Evolutionary conservation across 1,284 basidiomycete genomes (phyloP).

Genomic region (Mycena citricolor): DNA sequence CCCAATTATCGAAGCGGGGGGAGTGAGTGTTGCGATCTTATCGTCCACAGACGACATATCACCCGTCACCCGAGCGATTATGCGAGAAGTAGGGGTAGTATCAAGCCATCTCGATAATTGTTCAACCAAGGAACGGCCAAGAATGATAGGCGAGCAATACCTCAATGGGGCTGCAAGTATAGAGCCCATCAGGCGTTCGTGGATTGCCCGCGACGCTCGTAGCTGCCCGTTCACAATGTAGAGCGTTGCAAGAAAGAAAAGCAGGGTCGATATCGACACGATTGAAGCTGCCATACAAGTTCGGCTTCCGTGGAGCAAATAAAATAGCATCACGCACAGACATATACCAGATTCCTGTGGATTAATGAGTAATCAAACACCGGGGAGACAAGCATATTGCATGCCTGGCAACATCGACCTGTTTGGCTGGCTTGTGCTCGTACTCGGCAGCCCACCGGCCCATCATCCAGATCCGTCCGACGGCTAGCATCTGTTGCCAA

Average conservation of each 20-base stretch:
- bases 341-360: slow-evolving; percentile 39
- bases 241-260: slow-evolving; percentile 3
- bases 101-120: slow-evolving; percentile 43
- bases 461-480: slow-evolving; percentile 45
- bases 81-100: slow-evolving; percentile 47
- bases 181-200: slow-evolving; percentile 21
- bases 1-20: slow-evolving; percentile 35
- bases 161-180: slow-evolving; percentile 27
- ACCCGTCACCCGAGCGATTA: slow-evolving; percentile 45
- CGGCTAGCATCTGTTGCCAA: slow-evolving; percentile 22
- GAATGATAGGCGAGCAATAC: slow-evolving; percentile 23
- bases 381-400: slow-evolving; percentile 7
- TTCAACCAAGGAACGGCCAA: background rate
- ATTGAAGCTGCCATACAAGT: slow-evolving; percentile 23
- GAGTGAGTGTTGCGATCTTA: slow-evolving; percentile 33
- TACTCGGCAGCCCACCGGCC: slow-evolving; percentile 27
- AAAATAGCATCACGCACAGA: slow-evolving; percentile 31
- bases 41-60: slow-evolving; percentile 37
- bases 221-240: slow-evolving; percentile 19
- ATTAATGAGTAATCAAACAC: background rate
- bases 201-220: slow-evolving; percentile 23
- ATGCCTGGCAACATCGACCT: slow-evolving; percentile 30
- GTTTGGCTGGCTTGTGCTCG: slow-evolving; percentile 3
- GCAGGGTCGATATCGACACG: background rate
- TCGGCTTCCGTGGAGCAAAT: slow-evolving; percentile 32